These are phyloP conservation scores for Citrus australasica DNA, from an alignment of 345 rosid genomes.

Conservation along the genomic window DNA sequence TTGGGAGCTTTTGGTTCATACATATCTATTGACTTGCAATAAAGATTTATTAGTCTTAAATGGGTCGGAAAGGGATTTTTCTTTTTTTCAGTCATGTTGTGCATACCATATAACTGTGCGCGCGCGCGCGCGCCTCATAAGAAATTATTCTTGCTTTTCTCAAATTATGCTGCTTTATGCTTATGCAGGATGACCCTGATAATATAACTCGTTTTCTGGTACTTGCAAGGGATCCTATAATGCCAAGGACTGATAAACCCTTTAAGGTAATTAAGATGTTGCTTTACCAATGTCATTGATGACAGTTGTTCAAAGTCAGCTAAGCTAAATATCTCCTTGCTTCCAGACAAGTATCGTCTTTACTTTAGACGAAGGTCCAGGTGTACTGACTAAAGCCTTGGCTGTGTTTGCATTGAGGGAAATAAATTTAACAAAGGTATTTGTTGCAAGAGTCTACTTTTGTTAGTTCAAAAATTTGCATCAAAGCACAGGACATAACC, in stretches of 20 bases:
- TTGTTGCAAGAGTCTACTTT: not conserved
- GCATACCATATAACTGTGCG: no score
- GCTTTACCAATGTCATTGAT: not conserved
- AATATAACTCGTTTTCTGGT: conserved; percentile 45
- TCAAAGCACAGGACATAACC: not conserved
- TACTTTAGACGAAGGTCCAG: conserved; percentile 54
- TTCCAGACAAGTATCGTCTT: conserved; percentile 48
- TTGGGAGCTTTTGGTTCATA: not conserved
- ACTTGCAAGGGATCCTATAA: conserved; percentile 58
- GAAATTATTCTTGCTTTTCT: conserved; percentile 11
- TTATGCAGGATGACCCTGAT: conserved; percentile 34
- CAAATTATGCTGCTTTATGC: not conserved
- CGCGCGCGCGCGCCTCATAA: not conserved
- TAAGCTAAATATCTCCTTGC: conserved; percentile 1
- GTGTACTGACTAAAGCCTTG: conserved; percentile 51
- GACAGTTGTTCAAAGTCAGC: not conserved
- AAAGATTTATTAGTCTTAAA: not conserved
- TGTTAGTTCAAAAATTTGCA: not conserved
- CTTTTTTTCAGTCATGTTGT: no score
- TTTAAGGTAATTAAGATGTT: conserved; percentile 28
- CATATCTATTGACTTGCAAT: not conserved
- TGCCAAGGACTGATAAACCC: conserved; percentile 36
- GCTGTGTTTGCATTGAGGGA: conserved; percentile 52
- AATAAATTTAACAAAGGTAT: conserved; percentile 50
- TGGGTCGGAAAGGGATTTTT: no score